Evolutionary conservation across 2,329 filamentous ascomycete species (phyloP), one percentile per base, ranked within the genome.

Genomic region (Penicillium rolfsii): DNA sequence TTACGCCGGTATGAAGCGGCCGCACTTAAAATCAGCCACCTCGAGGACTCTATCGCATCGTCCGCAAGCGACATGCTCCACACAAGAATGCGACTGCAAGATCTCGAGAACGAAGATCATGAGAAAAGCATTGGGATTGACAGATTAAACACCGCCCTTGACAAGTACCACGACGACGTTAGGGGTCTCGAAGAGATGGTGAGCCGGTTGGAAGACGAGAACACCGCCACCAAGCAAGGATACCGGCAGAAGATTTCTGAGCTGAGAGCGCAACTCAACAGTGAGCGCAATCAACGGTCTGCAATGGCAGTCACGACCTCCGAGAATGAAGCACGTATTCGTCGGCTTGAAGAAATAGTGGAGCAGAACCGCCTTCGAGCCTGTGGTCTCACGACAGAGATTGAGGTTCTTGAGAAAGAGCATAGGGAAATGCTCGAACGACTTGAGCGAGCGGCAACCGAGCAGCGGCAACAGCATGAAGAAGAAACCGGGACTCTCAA

Each of bases 21-120:
- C 5, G 71, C 70, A 30, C 71, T 70, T 28, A 77, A 76, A 55
- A 73, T 78, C 46, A 65, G 67, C 12, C 72, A 72, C 11, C 67
- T 81, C 5, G 78, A 81, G 63, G 70, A 75, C 11, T 70, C 72
- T 0, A 73, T 77, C 36, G 74, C 78, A 38, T 73, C 74, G n/a
- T 77, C 79, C n/a, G 75, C 78, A 5, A 72, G 77, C 24, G 79
- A 82, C 56, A 78, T 81, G 73, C 70, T 81, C 5, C 75, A 79
- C 48, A 73, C 75, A n/a, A 71, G 79, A 46, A 79, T 80, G 70
- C 71, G 74, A 49, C 74, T 78, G 64, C 77, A 79, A 61, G 73
- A 74, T 9, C 69, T 81, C 33, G 80, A 80, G 60, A 70, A 67
- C 38, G 75, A 81, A 62, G 69, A 74, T 26, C 64, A 75, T 7